Percentiles rank a stretch among this genome's conserved stretches.
These are phyloP conservation scores for Pisolithus orientalis DNA, from an alignment of 768 basidiomycete genomes.

Conservation along the genomic window DNA sequence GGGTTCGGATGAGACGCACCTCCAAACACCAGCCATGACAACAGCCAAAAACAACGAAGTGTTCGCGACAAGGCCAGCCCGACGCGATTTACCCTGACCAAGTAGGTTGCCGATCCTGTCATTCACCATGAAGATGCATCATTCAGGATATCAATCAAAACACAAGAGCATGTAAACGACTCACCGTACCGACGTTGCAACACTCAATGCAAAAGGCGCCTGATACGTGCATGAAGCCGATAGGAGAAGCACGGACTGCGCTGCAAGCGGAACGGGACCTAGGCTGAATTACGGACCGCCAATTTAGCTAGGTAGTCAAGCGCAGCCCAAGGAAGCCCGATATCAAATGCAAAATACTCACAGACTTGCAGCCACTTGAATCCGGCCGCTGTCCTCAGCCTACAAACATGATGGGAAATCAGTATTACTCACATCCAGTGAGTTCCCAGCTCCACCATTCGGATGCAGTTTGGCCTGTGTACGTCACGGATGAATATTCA, in stretches of 20 bases:
- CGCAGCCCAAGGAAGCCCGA: not conserved
- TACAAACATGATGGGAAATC: not conserved
- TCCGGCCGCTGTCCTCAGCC: not conserved
- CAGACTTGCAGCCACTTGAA: conserved; percentile 49
- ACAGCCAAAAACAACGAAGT: conserved; percentile 64
- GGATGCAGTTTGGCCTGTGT: conserved; percentile 61
- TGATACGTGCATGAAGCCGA: conserved; percentile 77
- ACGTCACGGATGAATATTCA: not conserved
- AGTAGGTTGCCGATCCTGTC: conserved; percentile 81
- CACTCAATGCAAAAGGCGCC: conserved; percentile 74
- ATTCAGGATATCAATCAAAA: not conserved
- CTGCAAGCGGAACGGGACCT: conserved; percentile 75
- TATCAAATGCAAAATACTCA: conserved; percentile 14
- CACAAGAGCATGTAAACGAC: conserved; percentile 9
- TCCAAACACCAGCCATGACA: conserved; percentile 56
- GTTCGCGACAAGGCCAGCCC: conserved; percentile 64
- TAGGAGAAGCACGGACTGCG: conserved; percentile 80
- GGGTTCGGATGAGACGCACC: conserved; percentile 33
- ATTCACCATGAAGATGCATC: not conserved
- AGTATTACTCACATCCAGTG: conserved; percentile 39
- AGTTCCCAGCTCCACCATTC: conserved; percentile 99
- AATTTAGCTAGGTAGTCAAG: not conserved
- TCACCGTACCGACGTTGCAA: conserved; percentile 82
- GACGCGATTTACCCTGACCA: conserved; percentile 68
- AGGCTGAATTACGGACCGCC: conserved; percentile 38